Conservation (phyloP, 306 rosid genomes). For the Geum urbanum region DNA sequence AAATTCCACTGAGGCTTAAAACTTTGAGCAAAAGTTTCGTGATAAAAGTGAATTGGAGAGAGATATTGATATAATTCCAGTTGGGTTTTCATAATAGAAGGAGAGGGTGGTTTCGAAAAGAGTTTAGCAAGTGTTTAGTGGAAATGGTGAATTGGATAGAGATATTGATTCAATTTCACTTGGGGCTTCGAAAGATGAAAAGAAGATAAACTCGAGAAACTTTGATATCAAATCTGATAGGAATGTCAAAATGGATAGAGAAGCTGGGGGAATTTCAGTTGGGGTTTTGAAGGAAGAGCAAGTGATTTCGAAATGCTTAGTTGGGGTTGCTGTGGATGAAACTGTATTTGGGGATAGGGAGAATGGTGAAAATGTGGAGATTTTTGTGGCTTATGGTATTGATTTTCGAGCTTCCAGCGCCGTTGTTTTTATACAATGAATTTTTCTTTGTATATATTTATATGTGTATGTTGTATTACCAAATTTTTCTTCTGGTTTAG, state of each 20-base stretch:
- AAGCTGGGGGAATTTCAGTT: constrained; percentile 21
- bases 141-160: constrained; percentile 15
- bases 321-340: constrained; percentile 12
- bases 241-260: constrained; percentile 13
- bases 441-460: too few relatives aligned
- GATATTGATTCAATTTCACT: constrained; percentile 20
- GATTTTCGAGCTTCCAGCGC: constrained; percentile 18
- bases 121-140: not conserved
- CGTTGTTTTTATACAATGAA: too few relatives aligned
- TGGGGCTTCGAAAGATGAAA: constrained; percentile 17
- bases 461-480: too few relatives aligned
- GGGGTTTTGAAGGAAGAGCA: constrained; percentile 18
- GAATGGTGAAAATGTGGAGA: constrained; percentile 10
- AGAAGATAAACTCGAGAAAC: not conserved
- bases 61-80: constrained; percentile 21
- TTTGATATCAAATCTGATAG: not conserved
- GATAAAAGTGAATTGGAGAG: constrained; percentile 8
- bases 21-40: constrained; percentile 1
- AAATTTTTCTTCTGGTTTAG: too few relatives aligned
- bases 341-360: constrained; percentile 2
- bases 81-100: constrained; percentile 10
- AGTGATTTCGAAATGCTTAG: constrained; percentile 12
- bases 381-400: constrained; percentile 6
- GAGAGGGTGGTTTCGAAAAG: not conserved
- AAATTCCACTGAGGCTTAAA: not conserved